These are phyloP conservation scores for Viola pubescens DNA, from an alignment of 441 rosid species.

Conservation along the genomic window DNA sequence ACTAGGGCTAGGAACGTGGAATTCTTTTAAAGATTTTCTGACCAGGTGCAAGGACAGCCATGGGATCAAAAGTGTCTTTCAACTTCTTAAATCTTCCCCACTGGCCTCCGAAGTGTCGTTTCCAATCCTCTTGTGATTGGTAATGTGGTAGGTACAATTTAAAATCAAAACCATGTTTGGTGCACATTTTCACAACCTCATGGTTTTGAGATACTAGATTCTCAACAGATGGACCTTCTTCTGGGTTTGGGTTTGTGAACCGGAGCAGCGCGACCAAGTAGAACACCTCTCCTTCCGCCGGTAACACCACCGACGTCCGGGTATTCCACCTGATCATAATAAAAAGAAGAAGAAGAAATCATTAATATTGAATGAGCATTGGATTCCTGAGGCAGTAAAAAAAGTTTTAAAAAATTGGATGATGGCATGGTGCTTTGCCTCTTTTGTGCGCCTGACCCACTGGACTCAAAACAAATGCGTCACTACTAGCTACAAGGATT, in stretches of 20 bases:
- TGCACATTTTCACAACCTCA: slow-evolving; percentile 53
- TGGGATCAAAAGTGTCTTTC: slow-evolving; percentile 65
- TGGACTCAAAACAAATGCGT: neutral
- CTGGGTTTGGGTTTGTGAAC: slow-evolving; percentile 32
- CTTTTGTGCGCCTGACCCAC: slow-evolving; percentile 1
- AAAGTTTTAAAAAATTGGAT: neutral
- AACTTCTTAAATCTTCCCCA: slow-evolving; percentile 61
- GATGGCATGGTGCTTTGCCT: neutral
- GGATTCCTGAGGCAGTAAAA: slow-evolving; percentile 13
- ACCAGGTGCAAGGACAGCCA: slow-evolving; percentile 85
- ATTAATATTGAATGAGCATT: neutral
- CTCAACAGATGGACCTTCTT: slow-evolving; percentile 29
- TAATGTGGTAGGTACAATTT: slow-evolving; percentile 85
- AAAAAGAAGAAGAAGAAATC: neutral
- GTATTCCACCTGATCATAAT: slow-evolving; percentile 52
- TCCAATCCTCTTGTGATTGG: slow-evolving; percentile 62
- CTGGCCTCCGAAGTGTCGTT: slow-evolving; percentile 62
- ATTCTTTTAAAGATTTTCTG: slow-evolving; percentile 64
- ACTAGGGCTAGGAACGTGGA: slow-evolving; percentile 9
- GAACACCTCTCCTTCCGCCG: slow-evolving; percentile 62
- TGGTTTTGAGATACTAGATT: slow-evolving; percentile 56
- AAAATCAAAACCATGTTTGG: slow-evolving; percentile 44
- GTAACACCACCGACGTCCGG: slow-evolving; percentile 56
- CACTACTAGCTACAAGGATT: neutral
- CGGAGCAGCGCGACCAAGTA: slow-evolving; percentile 85